Conservation (phyloP, 129 eudicot genomes). For the Rutidosis leptorrhynchoides region DNA sequence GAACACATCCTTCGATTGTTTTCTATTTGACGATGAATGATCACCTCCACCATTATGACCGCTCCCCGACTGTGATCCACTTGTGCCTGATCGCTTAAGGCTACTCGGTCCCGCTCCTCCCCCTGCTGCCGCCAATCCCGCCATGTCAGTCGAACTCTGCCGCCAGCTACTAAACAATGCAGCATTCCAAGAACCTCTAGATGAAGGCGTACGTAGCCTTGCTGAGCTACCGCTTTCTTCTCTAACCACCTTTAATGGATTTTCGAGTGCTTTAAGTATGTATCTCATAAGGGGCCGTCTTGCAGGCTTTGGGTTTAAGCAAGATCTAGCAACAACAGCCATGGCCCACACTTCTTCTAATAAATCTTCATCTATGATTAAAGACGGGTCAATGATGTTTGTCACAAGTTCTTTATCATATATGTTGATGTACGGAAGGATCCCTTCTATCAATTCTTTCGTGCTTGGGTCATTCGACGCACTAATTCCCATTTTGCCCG, state of each 20-base stretch:
- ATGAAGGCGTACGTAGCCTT: slow-evolving; percentile 73
- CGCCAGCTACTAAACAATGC: slow-evolving; percentile 80
- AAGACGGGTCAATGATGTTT: slow-evolving; percentile 77
- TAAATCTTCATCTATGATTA: slow-evolving; percentile 78
- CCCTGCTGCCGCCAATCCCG: slow-evolving; percentile 20
- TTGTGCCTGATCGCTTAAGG: slow-evolving; percentile 53
- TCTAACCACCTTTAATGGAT: slow-evolving; percentile 88
- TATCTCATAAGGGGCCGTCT: slow-evolving; percentile 78
- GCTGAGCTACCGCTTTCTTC: slow-evolving; percentile 75
- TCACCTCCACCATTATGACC: slow-evolving; percentile 38
- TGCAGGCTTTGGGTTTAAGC: slow-evolving; percentile 79
- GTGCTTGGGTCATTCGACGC: slow-evolving; percentile 58
- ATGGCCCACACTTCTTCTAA: slow-evolving; percentile 97
- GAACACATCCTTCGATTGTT: slow-evolving; percentile 76
- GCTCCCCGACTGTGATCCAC: slow-evolving; percentile 63
- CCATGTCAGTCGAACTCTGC: slow-evolving; percentile 63
- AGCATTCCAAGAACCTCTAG: slow-evolving; percentile 86
- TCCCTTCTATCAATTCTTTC: slow-evolving; percentile 64
- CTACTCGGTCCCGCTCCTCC: slow-evolving; percentile 54
- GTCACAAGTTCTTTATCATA: slow-evolving; percentile 91
- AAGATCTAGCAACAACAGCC: slow-evolving; percentile 88
- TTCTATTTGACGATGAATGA: slow-evolving; percentile 60
- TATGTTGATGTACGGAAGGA: slow-evolving; percentile 69
- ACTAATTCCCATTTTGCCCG: slow-evolving; percentile 87
- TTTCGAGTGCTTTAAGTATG: slow-evolving; percentile 80